Evolutionary conservation across 2,329 filamentous ascomycete species (phyloP).

Genomic region (Botrytis hyacinthi): DNA sequence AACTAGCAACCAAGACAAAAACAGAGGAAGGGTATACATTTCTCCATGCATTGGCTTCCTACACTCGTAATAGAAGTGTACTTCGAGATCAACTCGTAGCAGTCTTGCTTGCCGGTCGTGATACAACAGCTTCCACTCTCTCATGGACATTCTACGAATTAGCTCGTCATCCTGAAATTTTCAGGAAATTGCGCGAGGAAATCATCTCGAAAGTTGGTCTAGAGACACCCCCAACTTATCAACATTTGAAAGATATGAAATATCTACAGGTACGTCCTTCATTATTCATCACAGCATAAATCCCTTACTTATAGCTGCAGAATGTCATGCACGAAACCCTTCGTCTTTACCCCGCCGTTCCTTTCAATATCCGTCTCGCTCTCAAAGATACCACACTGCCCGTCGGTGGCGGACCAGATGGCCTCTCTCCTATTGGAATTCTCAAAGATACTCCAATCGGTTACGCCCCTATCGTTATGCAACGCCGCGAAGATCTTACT

Average conservation of each 20-base stretch:
- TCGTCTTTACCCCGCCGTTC: conserved; percentile 73
- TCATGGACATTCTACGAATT: conserved; percentile 84
- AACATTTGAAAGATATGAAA: conserved; percentile 82
- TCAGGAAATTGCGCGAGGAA: conserved; percentile 69
- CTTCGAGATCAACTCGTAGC: conserved; percentile 83
- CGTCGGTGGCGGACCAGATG: conserved; percentile 64
- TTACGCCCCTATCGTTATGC: conserved; percentile 71
- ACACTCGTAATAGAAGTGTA: conserved; percentile 69
- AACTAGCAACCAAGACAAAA: conserved; percentile 72
- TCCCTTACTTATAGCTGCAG: conserved; percentile 38
- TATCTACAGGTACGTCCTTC: conserved; percentile 55
- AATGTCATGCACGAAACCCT: conserved; percentile 74
- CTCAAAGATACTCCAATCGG: conserved; percentile 63
- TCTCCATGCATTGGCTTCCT: conserved; percentile 77
- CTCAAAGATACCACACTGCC: conserved; percentile 74
- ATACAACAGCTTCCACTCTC: conserved; percentile 81
- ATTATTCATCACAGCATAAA: neutral
- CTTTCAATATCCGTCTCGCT: conserved; percentile 73
- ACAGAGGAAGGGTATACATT: conserved; percentile 76
- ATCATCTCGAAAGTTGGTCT: conserved; percentile 67
- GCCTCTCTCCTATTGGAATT: conserved; percentile 59
- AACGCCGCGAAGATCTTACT: conserved; percentile 64
- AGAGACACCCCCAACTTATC: conserved; percentile 65
- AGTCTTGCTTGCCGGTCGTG: conserved; percentile 78
- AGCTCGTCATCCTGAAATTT: conserved; percentile 63